Conservation (phyloP, 1,284 basidiomycete species). For the Sparassis latifolia region DNA sequence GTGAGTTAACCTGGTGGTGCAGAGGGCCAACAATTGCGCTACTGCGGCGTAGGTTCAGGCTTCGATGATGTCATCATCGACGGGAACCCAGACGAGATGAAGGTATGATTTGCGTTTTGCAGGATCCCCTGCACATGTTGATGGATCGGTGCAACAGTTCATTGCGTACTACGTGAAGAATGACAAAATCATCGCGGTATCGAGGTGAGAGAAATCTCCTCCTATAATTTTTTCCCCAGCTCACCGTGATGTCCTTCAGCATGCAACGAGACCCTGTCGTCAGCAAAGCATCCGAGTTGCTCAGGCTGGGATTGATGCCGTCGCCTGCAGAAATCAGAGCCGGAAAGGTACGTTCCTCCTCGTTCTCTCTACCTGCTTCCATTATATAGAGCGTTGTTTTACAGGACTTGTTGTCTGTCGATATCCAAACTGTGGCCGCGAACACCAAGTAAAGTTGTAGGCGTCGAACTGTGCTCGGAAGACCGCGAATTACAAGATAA, state of each 20-base stretch:
- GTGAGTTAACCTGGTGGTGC: slow-evolving; percentile 10
- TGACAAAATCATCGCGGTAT: slow-evolving; percentile 76
- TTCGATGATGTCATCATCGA: slow-evolving; percentile 83
- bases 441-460: slow-evolving; percentile 13
- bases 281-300: slow-evolving; percentile 74
- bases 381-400: neutral
- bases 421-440: slow-evolving; percentile 19
- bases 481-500: no score
- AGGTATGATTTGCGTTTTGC: slow-evolving; percentile 38
- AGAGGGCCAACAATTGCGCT: slow-evolving; percentile 72
- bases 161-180: slow-evolving; percentile 81
- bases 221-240: neutral
- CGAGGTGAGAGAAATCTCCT: slow-evolving; percentile 39
- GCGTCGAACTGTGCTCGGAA: no score
- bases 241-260: slow-evolving; percentile 27
- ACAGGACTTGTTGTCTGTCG: slow-evolving; percentile 23
- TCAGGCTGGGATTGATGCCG: slow-evolving; percentile 80
- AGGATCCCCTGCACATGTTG: neutral
- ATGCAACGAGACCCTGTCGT: slow-evolving; percentile 85
- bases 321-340: slow-evolving; percentile 66
- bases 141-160: slow-evolving; percentile 43
- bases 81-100: slow-evolving; percentile 74
- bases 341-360: slow-evolving; percentile 41
- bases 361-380: no score
- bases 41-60: slow-evolving; percentile 86